A percentile compares a stretch with the other conserved stretches of the same genome.
Conservation (phyloP, 495 filamentous ascomycete species). For the Evernia prunastri region DNA sequence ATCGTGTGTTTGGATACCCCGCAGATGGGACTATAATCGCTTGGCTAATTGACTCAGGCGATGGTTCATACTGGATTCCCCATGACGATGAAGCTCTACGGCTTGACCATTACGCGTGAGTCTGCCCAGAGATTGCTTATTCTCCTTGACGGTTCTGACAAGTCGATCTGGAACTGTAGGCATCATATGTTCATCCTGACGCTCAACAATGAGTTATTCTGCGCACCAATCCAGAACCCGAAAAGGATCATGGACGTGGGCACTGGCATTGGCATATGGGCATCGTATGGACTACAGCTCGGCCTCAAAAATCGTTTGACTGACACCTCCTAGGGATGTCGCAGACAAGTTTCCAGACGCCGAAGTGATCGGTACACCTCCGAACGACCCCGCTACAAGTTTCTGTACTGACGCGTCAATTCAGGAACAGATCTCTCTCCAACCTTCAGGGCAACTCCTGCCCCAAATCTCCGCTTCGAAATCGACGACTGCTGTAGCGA, state of each 20-base stretch:
- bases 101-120: slow-evolving; percentile 32
- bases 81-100: slow-evolving; percentile 35
- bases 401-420: background rate
- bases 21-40: slow-evolving; percentile 1
- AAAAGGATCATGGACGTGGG: slow-evolving; percentile 26
- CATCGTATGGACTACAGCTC: slow-evolving; percentile 14
- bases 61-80: slow-evolving; percentile 33
- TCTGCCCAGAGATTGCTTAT: background rate
- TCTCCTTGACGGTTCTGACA: background rate
- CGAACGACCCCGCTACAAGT: background rate
- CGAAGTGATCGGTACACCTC: slow-evolving; percentile 38
- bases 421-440: slow-evolving; percentile 42
- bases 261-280: slow-evolving; percentile 26
- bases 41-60: slow-evolving; percentile 24
- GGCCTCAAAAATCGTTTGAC: slow-evolving; percentile 5
- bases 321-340: slow-evolving; percentile 32
- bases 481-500: slow-evolving; percentile 47
- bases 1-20: slow-evolving; percentile 23
- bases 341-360: slow-evolving; percentile 44
- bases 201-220: slow-evolving; percentile 30
- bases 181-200: slow-evolving; percentile 45
- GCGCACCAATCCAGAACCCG: slow-evolving; percentile 24
- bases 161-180: slow-evolving; percentile 15
- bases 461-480: slow-evolving; percentile 49
- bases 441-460: slow-evolving; percentile 36